Evolutionary conservation across 2,329 filamentous ascomycete species (phyloP).

Genomic region (Colletotrichum sp.): DNA sequence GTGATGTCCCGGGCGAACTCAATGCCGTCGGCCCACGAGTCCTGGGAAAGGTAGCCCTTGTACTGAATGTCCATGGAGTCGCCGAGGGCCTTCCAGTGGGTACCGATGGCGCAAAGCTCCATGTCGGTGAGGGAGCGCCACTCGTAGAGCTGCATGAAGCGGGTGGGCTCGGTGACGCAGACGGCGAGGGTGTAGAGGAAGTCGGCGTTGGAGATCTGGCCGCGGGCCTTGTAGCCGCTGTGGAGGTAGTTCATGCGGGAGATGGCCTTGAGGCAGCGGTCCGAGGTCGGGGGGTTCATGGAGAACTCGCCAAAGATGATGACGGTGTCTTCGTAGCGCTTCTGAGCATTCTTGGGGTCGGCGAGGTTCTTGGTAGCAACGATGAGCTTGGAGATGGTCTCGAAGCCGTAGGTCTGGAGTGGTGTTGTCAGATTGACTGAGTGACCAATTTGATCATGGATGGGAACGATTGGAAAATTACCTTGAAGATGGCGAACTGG

Average conservation of each 20-base stretch:
- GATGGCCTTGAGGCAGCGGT: constrained; percentile 38
- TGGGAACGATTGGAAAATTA: constrained; percentile 2
- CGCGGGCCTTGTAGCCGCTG: constrained; percentile 36
- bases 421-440: not conserved
- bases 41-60: constrained; percentile 36
- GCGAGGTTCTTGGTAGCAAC: constrained; percentile 39
- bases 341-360: constrained; percentile 32
- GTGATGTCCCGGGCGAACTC: constrained; percentile 56
- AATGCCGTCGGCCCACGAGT: constrained; percentile 52
- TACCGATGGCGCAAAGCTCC: constrained; percentile 70
- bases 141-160: constrained; percentile 70
- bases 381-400: constrained; percentile 41
- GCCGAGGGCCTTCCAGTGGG: constrained; percentile 74
- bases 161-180: constrained; percentile 69
- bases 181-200: constrained; percentile 51
- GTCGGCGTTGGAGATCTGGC: constrained; percentile 41
- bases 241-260: constrained; percentile 46
- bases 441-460: not conserved
- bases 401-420: constrained; percentile 43
- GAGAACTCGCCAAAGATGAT: constrained; percentile 40
- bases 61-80: constrained; percentile 72
- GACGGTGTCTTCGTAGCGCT: constrained; percentile 47
- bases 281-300: constrained; percentile 38
- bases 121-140: constrained; percentile 72
- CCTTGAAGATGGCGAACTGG: constrained; percentile 46